Conservation (phyloP, 2,329 filamentous ascomycete species). For the Phialophora verrucosa region DNA sequence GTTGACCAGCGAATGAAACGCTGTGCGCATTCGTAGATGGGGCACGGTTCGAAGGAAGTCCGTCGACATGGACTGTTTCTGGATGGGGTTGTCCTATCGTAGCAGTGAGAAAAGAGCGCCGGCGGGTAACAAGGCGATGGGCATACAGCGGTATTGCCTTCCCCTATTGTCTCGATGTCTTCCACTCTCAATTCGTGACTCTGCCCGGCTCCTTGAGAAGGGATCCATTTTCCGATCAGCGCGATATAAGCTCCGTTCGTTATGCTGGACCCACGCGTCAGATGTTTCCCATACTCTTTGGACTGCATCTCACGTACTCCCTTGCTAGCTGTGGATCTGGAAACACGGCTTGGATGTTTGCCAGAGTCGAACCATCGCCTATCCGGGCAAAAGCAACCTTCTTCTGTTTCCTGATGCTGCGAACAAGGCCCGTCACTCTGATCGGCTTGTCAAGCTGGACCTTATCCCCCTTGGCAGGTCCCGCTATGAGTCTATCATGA, state of each 20-base stretch:
- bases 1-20: constrained; percentile 78
- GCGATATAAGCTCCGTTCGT: constrained; percentile 80
- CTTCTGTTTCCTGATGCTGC: constrained; percentile 76
- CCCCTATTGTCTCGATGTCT: constrained; percentile 72
- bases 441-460: constrained; percentile 11
- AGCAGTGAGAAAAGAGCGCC: constrained; percentile 6
- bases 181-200: constrained; percentile 80
- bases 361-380: constrained; percentile 82
- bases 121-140: neutral
- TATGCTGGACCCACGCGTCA: constrained; percentile 61
- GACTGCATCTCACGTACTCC: constrained; percentile 63
- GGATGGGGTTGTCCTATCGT: constrained; percentile 80
- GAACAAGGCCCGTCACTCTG: constrained; percentile 36
- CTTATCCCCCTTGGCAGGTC: constrained; percentile 5
- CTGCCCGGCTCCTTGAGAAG: constrained; percentile 69
- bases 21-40: constrained; percentile 82
- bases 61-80: constrained; percentile 92
- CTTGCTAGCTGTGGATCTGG: constrained; percentile 69
- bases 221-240: constrained; percentile 76
- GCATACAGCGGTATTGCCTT: constrained; percentile 62
- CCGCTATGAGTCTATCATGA: constrained; percentile 23
- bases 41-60: constrained; percentile 89
- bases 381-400: constrained; percentile 80
- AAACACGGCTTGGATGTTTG: constrained; percentile 80
- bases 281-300: constrained; percentile 39